Evolutionary conservation across 202 grass and related monocot species (phyloP), one percentile per base, ranked within the genome.

Genomic region (Carex sylvatica): DNA sequence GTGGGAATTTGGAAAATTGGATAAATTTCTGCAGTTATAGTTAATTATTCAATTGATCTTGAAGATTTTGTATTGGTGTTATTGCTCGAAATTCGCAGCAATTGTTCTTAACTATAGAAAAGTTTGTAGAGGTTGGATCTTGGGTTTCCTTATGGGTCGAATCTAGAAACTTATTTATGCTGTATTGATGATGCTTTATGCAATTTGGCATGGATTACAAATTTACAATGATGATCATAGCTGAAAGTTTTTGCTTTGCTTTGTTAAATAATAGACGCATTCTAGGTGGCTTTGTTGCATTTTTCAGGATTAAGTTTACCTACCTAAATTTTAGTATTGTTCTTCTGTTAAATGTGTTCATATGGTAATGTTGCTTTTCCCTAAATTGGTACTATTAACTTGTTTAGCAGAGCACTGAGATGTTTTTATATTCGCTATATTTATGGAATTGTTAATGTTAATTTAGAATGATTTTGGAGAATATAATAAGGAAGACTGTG

Each of bases 41-140:
- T 76, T 54, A 31, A 76, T 55, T 56, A 76, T 33, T 31, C 49
- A 28, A 76, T 56, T 76, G 72, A 76, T 33, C 26, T 56, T 76
- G 51, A n/a, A 55, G 49, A 33, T 76, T 31, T 31, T 76, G 33
- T 4, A 10, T 46, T 42, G 56, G 18, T 20, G 5, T 9, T 44
- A 22, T 46, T 46, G 36, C 9, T 72, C 52, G 52, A 9, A 60
- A 78, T 78, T 33, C 58, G 31, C 7, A 77, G n/a, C 26, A 30
- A 20, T 22, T 23, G 74, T 78, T 59, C 52, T 59, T 78, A 78
- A 78, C 53, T 20, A 78, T 78, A 60, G 30, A 38, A 78, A 58
- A 9, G 23, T 30, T 53, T 75, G 23, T 74, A 75, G 49, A 55
- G 42, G 42, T 22, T 49, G 42, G 42, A 51, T 49, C 36, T 70